A percentile compares a stretch with the other conserved stretches of the same genome.
Conservation (phyloP, 2,329 filamentous ascomycete genomes). For the Lecanicillium sp. region DNA sequence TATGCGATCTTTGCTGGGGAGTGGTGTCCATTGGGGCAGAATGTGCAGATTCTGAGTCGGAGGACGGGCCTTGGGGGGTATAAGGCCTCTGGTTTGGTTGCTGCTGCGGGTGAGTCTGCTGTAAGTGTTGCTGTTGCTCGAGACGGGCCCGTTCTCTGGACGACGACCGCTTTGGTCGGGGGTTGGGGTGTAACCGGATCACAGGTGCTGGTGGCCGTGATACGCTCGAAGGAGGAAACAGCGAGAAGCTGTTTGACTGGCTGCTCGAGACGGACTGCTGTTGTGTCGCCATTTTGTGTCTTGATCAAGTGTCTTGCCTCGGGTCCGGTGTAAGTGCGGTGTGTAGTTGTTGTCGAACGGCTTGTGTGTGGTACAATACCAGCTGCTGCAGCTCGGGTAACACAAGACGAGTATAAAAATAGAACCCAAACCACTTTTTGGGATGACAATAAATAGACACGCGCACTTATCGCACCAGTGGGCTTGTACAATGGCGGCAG, state of each 20-base stretch:
- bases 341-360: not conserved
- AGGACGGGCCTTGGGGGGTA: slow-evolving; percentile 14
- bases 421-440: no score
- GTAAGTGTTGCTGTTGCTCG: slow-evolving; percentile 4
- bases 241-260: slow-evolving; percentile 44
- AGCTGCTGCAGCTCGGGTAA: not conserved
- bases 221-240: slow-evolving; percentile 48
- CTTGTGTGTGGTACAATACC: no score
- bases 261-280: slow-evolving; percentile 23
- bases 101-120: slow-evolving; percentile 18
- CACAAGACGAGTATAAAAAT: no score
- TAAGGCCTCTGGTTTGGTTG: not conserved
- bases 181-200: slow-evolving; percentile 33
- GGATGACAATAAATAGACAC: no score
- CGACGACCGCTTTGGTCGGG: slow-evolving; percentile 32
- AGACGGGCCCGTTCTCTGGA: slow-evolving; percentile 26
- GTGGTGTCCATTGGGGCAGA: slow-evolving; percentile 25
- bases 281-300: slow-evolving; percentile 32
- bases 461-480: no score
- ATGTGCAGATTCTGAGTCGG: slow-evolving; percentile 14
- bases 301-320: no score
- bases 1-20: slow-evolving; percentile 27
- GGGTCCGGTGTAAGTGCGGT: not conserved
- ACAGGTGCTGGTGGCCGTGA: slow-evolving; percentile 32
- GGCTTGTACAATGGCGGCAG: no score